These are phyloP conservation scores for Heterobasidion parviporum DNA, from an alignment of 1,284 basidiomycete species.

Conservation along the genomic window DNA sequence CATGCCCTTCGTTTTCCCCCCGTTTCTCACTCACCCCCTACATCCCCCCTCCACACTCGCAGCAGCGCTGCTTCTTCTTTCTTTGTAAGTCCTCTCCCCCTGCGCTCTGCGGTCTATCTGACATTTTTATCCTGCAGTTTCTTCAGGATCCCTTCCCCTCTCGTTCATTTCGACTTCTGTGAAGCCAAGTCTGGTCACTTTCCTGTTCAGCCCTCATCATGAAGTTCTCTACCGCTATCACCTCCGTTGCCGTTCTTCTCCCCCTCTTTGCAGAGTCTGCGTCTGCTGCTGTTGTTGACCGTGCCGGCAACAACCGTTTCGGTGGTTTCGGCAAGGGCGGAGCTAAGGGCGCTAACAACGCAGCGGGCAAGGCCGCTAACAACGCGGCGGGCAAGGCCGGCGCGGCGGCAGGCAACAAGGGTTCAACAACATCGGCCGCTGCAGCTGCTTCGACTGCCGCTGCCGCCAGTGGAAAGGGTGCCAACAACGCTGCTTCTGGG, in stretches of 20 bases:
- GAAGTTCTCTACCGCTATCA: conserved; percentile 39
- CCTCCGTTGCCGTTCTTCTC: conserved; percentile 32
- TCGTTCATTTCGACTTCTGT: conserved; percentile 27
- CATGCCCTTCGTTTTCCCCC: neutral
- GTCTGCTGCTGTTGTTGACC: conserved; percentile 19
- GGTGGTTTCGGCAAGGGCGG: neutral
- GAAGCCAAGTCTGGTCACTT: conserved; percentile 23
- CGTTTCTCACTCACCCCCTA: conserved; percentile 9
- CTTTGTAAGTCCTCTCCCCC: conserved; percentile 10
- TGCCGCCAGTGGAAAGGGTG: conserved; percentile 10
- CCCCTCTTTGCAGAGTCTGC: conserved; percentile 33
- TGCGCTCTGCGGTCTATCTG: neutral
- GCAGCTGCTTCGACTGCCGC: conserved; percentile 4
- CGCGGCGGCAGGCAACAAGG: conserved; percentile 9
- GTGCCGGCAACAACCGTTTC: neutral
- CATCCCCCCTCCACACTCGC: conserved; percentile 15
- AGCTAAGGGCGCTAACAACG: conserved; percentile 8
- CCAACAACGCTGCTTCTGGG: conserved; percentile 9
- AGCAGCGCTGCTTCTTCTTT: conserved; percentile 30
- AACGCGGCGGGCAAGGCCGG: conserved; percentile 1
- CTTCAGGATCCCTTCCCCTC: conserved; percentile 17
- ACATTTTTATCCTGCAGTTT: neutral
- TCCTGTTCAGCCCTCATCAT: conserved; percentile 26
- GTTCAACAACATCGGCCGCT: conserved; percentile 1
- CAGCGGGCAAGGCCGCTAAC: conserved; percentile 1